phyloP scores from a whole-genome alignment of 139 green algal species.

The Chlamydomonas sp. region DNA sequence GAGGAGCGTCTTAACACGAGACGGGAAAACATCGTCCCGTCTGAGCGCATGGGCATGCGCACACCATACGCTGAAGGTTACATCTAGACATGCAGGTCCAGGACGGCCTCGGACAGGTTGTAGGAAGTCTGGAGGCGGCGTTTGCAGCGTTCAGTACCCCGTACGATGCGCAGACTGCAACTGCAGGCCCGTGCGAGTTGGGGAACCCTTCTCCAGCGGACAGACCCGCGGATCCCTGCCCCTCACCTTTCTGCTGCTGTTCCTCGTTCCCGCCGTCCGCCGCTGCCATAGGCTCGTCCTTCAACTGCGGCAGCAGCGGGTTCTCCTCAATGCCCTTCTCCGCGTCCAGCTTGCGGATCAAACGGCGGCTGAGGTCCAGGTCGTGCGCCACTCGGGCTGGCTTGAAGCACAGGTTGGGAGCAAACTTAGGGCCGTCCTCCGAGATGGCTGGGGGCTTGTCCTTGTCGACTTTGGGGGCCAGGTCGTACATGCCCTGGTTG shows the following conservation, averaged over 20 bases:
- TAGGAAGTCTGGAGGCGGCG: too few relatives aligned
- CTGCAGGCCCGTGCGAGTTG: too few relatives aligned
- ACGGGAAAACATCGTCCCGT: too few relatives aligned
- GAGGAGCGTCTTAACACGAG: too few relatives aligned
- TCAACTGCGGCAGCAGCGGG: slow-evolving; percentile 50
- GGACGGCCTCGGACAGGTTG: too few relatives aligned
- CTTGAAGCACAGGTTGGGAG: slow-evolving; percentile 65
- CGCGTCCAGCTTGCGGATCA: slow-evolving; percentile 78
- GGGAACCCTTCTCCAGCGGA: too few relatives aligned
- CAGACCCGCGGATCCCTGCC: too few relatives aligned
- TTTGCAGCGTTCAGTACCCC: too few relatives aligned
- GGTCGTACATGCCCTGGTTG: slow-evolving; percentile 57
- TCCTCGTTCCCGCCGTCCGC: not conserved
- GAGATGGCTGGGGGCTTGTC: slow-evolving; percentile 10
- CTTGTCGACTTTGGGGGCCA: slow-evolving; percentile 42
- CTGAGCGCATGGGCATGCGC: too few relatives aligned
- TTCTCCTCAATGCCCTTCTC: slow-evolving; percentile 81
- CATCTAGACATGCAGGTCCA: too few relatives aligned
- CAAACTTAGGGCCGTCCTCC: slow-evolving; percentile 34
- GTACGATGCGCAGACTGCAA: too few relatives aligned
- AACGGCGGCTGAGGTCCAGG: slow-evolving; percentile 58
- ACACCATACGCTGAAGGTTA: too few relatives aligned
- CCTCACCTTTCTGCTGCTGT: not conserved
- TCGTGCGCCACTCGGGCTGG: slow-evolving; percentile 67
- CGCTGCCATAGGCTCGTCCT: not conserved